phyloP scores from a whole-genome alignment of 1,284 basidiomycete genomes.

The Ustilago nuda region DNA sequence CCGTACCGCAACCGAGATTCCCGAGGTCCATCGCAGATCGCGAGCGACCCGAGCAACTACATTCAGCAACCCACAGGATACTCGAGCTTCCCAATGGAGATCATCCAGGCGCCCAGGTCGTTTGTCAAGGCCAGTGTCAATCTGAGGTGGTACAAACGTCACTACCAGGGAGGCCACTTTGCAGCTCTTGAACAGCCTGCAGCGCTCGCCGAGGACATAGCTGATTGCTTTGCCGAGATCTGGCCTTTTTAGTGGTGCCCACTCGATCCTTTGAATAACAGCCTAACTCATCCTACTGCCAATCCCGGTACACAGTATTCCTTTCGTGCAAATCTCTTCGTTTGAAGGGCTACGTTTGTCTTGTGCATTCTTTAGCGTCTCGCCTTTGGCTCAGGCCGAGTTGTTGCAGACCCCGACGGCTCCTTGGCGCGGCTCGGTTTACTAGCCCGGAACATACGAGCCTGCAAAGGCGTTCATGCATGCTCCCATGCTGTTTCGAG shows the following conservation, averaged over 20 bases:
- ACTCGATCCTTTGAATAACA: not conserved
- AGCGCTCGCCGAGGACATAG: slow-evolving; percentile 66
- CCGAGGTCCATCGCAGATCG: slow-evolving; percentile 13
- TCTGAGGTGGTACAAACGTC: slow-evolving; percentile 67
- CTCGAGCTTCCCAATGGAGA: slow-evolving; percentile 70
- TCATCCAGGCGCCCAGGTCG: slow-evolving; percentile 68
- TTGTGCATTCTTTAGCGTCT: not conserved
- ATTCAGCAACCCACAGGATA: slow-evolving; percentile 70
- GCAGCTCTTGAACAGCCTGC: slow-evolving; percentile 71
- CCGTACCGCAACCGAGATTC: slow-evolving; percentile 70
- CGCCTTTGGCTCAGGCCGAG: too few relatives aligned
- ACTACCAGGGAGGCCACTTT: slow-evolving; percentile 65
- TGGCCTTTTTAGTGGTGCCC: slow-evolving; percentile 30
- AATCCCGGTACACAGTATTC: not conserved
- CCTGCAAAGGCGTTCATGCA: too few relatives aligned
- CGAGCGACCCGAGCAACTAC: slow-evolving; percentile 45
- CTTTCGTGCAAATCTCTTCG: not conserved
- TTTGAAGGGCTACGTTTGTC: not conserved
- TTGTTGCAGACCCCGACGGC: too few relatives aligned
- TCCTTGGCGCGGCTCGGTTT: too few relatives aligned
- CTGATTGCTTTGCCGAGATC: slow-evolving; percentile 55
- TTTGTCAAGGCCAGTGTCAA: slow-evolving; percentile 69
- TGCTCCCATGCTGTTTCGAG: not conserved
- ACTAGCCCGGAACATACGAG: too few relatives aligned
- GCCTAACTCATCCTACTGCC: not conserved